A percentile compares a stretch with the other conserved stretches of the same genome.
Conservation (phyloP, 768 basidiomycete genomes). For the Agrocybe pediades region DNA sequence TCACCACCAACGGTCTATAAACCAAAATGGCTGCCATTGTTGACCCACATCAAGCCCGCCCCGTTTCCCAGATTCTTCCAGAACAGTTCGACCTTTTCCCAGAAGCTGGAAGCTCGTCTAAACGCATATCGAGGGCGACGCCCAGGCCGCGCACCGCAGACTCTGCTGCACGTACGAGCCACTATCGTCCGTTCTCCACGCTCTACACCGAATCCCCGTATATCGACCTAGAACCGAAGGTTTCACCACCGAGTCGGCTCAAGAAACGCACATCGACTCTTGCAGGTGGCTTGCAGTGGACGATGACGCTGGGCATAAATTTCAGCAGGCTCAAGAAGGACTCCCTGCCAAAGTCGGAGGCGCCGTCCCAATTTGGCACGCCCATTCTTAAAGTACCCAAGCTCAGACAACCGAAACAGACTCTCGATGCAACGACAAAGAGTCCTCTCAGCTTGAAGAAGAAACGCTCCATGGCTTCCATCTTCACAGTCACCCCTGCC, state of each 20-base stretch:
- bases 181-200: conserved; percentile 44
- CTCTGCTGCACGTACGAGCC: conserved; percentile 15
- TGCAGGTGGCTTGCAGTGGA: conserved; percentile 26
- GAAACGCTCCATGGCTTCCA: conserved; percentile 39
- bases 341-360: not conserved
- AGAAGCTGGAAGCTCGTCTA: not conserved
- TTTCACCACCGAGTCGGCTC: conserved; percentile 12
- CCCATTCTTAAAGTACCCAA: conserved; percentile 18
- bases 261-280: conserved; percentile 33
- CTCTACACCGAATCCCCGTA: conserved; percentile 28
- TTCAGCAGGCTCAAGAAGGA: conserved; percentile 26
- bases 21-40: conserved; percentile 14
- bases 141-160: conserved; percentile 16
- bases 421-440: conserved; percentile 3
- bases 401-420: conserved; percentile 6
- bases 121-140: conserved; percentile 8
- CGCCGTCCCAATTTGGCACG: conserved; percentile 14
- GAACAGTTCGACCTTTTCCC: conserved; percentile 10
- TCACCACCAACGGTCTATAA: not conserved
- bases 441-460: conserved; percentile 27
- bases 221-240: conserved; percentile 14
- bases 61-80: conserved; percentile 7
- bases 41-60: conserved; percentile 1
- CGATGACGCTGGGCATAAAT: conserved; percentile 34
- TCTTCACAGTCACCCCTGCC: conserved; percentile 21